Percentiles rank a stretch among this genome's conserved stretches.
Conservation (phyloP, 2,329 filamentous ascomycete species). For the Aspergillus niger region DNA sequence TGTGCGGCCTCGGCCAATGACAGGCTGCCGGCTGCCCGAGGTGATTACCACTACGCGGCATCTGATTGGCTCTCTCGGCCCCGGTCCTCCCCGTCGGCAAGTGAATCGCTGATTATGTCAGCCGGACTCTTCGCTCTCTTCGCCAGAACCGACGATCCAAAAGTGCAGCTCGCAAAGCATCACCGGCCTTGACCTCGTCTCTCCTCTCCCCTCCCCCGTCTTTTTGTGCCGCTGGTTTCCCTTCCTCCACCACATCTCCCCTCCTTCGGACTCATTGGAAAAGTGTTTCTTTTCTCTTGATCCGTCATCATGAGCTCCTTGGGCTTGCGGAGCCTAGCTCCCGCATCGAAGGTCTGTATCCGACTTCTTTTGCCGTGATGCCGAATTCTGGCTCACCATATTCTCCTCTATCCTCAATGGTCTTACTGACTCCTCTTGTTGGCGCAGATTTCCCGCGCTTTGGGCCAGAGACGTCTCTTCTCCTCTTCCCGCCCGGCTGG, state of each 20-base stretch:
- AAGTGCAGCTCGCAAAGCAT: constrained; percentile 27
- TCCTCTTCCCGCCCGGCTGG: constrained; percentile 81
- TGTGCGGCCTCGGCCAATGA: constrained; percentile 31
- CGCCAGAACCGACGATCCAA: constrained; percentile 29
- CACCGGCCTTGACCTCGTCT: constrained; percentile 19
- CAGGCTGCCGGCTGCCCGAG: constrained; percentile 32
- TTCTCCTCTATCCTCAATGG: constrained; percentile 11
- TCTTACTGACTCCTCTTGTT: constrained; percentile 26
- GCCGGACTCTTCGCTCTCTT: constrained; percentile 24
- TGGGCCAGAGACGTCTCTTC: constrained; percentile 73
- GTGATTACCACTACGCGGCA: constrained; percentile 37
- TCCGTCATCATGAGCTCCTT: constrained; percentile 52
- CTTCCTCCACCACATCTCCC: constrained; percentile 23
- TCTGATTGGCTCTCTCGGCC: constrained; percentile 38
- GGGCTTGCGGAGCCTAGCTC: constrained; percentile 53
- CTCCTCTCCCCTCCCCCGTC: constrained; percentile 14
- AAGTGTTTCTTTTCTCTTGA: constrained; percentile 31
- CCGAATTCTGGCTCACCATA: constrained; percentile 13
- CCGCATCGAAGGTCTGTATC: constrained; percentile 49
- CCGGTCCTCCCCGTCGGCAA: constrained; percentile 38
- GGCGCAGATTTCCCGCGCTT: constrained; percentile 63
- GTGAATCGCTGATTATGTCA: constrained; percentile 41
- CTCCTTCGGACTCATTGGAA: constrained; percentile 29
- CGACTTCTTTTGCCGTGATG: constrained; percentile 22
- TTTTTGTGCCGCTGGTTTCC: constrained; percentile 20